Conservation (phyloP, 1,139 yeast species). For the Arxiozyma slooffiae region DNA sequence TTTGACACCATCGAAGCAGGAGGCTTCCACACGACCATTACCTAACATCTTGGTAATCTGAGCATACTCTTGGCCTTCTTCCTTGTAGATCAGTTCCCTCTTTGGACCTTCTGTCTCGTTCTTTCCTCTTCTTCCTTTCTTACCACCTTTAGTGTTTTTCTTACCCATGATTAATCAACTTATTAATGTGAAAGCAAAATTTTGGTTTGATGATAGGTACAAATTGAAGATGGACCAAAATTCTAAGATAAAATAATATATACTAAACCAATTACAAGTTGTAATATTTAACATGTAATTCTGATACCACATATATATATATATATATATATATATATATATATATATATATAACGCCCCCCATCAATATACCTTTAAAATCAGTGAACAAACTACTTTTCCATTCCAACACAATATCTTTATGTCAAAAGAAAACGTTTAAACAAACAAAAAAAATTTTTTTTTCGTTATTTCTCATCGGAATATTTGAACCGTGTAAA, state of each 20-base stretch:
- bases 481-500: no score
- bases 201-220: slow-evolving; percentile 59
- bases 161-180: slow-evolving; percentile 26
- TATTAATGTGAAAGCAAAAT: slow-evolving; percentile 31
- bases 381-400: no score
- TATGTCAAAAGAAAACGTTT: no score
- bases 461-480: no score
- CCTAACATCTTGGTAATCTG: slow-evolving; percentile 98
- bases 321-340: no score
- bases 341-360: no score
- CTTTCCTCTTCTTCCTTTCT: slow-evolving; percentile 98
- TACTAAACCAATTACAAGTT: slow-evolving; percentile 27
- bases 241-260: no score
- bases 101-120: slow-evolving; percentile 84
- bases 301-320: no score
- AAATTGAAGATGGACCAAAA: slow-evolving; percentile 66
- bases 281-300: no score
- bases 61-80: slow-evolving; percentile 97
- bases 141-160: slow-evolving; percentile 37
- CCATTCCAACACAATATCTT: no score
- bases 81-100: slow-evolving; percentile 85
- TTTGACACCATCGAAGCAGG: slow-evolving; percentile 86
- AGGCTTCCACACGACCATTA: slow-evolving; percentile 91
- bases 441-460: no score
- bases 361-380: no score